Evolutionary conservation across 768 basidiomycete species (phyloP).

Genomic region (Coprinopsis strossmayeri): DNA sequence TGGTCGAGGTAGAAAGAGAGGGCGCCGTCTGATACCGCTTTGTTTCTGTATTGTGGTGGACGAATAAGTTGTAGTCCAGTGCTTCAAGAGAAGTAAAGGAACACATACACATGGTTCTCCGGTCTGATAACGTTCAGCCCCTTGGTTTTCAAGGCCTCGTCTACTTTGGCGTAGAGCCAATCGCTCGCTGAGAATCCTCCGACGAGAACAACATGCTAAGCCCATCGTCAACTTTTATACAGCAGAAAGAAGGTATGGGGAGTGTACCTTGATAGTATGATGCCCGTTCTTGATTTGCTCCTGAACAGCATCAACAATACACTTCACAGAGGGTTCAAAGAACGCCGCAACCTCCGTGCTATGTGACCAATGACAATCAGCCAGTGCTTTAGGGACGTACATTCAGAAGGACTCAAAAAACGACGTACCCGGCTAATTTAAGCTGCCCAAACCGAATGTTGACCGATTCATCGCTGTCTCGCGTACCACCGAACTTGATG

Average conservation of each 20-base stretch:
- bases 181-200: constrained; percentile 49
- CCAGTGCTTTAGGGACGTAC: too few relatives aligned
- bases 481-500: constrained; percentile 39
- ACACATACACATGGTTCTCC: constrained; percentile 16
- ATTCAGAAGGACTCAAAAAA: constrained; percentile 1
- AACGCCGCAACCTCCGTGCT: constrained; percentile 29
- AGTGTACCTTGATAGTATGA: constrained; percentile 24
- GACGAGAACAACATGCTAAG: constrained; percentile 38
- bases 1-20: constrained; percentile 13
- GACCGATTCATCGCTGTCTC: constrained; percentile 31
- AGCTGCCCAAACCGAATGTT: constrained; percentile 43
- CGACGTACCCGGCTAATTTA: constrained; percentile 34
- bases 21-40: constrained; percentile 11
- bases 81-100: neutral
- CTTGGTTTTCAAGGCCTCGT: constrained; percentile 13
- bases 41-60: too few relatives aligned
- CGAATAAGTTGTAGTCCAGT: too few relatives aligned
- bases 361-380: too few relatives aligned
- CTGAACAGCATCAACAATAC: constrained; percentile 26
- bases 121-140: constrained; percentile 19
- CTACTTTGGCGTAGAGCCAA: constrained; percentile 35
- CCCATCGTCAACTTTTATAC: neutral
- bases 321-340: constrained; percentile 31
- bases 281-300: constrained; percentile 20
- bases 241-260: neutral